These are phyloP conservation scores for Camelina sativa DNA, from an alignment of 345 rosid species.

Conservation along the genomic window DNA sequence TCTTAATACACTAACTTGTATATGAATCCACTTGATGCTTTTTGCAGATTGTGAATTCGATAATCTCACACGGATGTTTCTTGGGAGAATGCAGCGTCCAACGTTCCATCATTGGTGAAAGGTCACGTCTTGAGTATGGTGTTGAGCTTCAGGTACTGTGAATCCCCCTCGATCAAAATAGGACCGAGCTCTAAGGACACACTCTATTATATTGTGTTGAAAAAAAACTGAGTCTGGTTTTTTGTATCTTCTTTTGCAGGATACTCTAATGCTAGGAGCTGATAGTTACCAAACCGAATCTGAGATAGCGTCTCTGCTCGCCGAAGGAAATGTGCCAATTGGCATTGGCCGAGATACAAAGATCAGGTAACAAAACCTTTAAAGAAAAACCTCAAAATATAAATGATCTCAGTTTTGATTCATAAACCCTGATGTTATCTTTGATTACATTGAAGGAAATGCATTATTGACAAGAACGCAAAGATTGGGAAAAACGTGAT, in stretches of 20 bases:
- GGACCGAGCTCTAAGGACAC: conserved; percentile 10
- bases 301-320: conserved; percentile 87
- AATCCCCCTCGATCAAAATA: neutral
- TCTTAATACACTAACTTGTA: neutral
- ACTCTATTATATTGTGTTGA: neutral
- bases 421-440: conserved; percentile 23
- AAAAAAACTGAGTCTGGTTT: neutral
- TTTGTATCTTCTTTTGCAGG: conserved; percentile 50
- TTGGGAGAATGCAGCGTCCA: conserved; percentile 74
- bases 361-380: conserved; percentile 56
- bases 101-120: conserved; percentile 88
- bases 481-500: conserved; percentile 86
- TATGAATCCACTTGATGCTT: no score
- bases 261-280: conserved; percentile 89
- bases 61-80: conserved; percentile 98
- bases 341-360: conserved; percentile 85
- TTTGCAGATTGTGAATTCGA: conserved; percentile 68
- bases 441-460: conserved; percentile 57
- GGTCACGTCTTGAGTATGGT: conserved; percentile 85
- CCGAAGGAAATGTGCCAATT: conserved; percentile 84
- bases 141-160: conserved; percentile 76
- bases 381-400: neutral
- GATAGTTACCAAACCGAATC: conserved; percentile 90
- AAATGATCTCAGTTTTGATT: neutral
- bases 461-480: conserved; percentile 94